Evolutionary conservation across 2,329 filamentous ascomycete genomes (phyloP).

Genomic region (Phoma sp.): DNA sequence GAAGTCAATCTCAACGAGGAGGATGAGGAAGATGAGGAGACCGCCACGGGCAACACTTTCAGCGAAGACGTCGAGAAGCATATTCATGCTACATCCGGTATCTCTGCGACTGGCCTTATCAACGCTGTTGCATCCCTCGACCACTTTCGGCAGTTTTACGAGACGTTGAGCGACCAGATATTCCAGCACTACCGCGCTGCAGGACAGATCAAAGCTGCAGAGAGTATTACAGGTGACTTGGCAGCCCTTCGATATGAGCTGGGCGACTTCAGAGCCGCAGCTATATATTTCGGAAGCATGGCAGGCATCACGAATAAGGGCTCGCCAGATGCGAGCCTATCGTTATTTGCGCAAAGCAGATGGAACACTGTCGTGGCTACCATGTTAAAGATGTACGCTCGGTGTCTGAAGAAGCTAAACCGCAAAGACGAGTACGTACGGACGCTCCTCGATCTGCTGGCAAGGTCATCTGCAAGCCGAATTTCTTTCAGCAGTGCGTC

Average conservation of each 20-base stretch:
- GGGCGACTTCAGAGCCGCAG: conserved; percentile 74
- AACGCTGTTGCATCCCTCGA: conserved; percentile 45
- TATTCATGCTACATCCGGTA: conserved; percentile 30
- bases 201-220: conserved; percentile 76
- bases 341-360: conserved; percentile 74
- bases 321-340: conserved; percentile 10
- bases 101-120: conserved; percentile 39
- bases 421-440: conserved; percentile 80
- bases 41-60: background rate
- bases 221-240: conserved; percentile 81
- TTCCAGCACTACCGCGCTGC: conserved; percentile 83
- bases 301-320: conserved; percentile 57
- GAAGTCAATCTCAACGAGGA: conserved; percentile 47
- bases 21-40: conserved; percentile 18
- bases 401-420: conserved; percentile 78
- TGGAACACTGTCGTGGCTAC: conserved; percentile 83
- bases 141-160: conserved; percentile 50
- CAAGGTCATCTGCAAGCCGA: conserved; percentile 62
- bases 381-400: conserved; percentile 84
- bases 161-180: conserved; percentile 79
- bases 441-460: conserved; percentile 74
- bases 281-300: conserved; percentile 77
- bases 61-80: conserved; percentile 9
- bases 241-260: conserved; percentile 82
- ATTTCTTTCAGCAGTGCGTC: conserved; percentile 34